Percentiles rank a stretch among this genome's conserved stretches.
phyloP scores from a whole-genome alignment of 306 rosid species.

The Vigna nakashimae region DNA sequence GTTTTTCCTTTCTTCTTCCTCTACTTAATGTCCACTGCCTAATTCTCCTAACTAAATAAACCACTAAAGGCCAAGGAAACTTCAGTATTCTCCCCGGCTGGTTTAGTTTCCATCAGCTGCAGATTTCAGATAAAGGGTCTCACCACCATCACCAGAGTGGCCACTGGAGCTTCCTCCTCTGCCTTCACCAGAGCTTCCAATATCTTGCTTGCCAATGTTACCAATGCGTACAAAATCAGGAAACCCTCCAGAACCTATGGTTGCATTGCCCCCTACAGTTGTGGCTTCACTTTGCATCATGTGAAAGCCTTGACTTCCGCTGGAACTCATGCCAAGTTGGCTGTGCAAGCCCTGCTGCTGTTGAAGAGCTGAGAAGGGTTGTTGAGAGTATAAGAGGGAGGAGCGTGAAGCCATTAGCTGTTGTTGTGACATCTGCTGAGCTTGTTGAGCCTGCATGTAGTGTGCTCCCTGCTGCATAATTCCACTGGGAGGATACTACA shows the following conservation, averaged over 20 bases:
- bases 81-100: constrained; percentile 43
- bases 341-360: constrained; percentile 85
- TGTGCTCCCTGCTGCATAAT: constrained; percentile 84
- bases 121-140: constrained; percentile 75
- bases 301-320: constrained; percentile 76
- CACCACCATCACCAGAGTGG: constrained; percentile 78
- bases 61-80: constrained; percentile 31
- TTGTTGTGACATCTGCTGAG: constrained; percentile 87
- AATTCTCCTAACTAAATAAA: constrained; percentile 41
- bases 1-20: constrained; percentile 3
- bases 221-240: constrained; percentile 73
- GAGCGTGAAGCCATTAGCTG: constrained; percentile 91
- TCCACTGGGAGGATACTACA: constrained; percentile 78
- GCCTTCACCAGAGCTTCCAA: constrained; percentile 68
- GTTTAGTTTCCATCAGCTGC: constrained; percentile 77
- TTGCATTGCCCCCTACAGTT: constrained; percentile 64
- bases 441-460: constrained; percentile 89
- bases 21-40: constrained; percentile 41
- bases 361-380: constrained; percentile 75
- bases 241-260: constrained; percentile 68
- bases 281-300: constrained; percentile 72
- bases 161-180: constrained; percentile 84
- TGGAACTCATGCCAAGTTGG: constrained; percentile 79
- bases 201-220: constrained; percentile 73
- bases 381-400: constrained; percentile 88